Conservation (phyloP, 169 alveolate species). For the Miamiensis avidus region DNA sequence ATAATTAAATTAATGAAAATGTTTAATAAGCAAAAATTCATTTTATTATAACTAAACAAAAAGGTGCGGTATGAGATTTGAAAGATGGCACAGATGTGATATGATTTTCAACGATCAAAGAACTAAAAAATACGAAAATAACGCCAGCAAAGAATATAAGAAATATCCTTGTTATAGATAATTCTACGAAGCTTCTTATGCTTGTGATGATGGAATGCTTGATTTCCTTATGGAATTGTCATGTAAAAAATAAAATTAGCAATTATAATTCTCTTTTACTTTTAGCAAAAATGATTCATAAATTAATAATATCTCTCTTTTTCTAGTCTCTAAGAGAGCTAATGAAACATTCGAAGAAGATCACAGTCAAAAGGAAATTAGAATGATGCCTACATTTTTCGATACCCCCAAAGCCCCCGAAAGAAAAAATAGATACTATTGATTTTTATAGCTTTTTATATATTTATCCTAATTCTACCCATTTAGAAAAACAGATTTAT, state of each 20-base stretch:
- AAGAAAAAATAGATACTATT: slow-evolving; percentile 32
- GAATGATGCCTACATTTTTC: slow-evolving; percentile 39
- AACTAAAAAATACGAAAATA: slow-evolving; percentile 24
- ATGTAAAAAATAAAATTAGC: too few species aligned
- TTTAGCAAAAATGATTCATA: background rate
- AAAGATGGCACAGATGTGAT: slow-evolving; percentile 51
- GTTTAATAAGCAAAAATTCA: too few species aligned
- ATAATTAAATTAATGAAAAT: too few species aligned
- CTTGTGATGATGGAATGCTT: slow-evolving; percentile 53
- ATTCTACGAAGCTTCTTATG: slow-evolving; percentile 47
- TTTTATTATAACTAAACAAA: too few species aligned
- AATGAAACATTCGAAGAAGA: slow-evolving; percentile 38
- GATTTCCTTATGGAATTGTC: slow-evolving; percentile 55
- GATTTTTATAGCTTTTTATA: too few species aligned
- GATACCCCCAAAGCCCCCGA: slow-evolving; percentile 52
- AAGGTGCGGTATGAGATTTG: slow-evolving; percentile 45
- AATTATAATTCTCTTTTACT: too few species aligned
- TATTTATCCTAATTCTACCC: too few species aligned
- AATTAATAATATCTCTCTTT: too few species aligned
- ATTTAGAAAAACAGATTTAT: too few species aligned
- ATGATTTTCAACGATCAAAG: slow-evolving; percentile 31
- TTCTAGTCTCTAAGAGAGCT: slow-evolving; percentile 38
- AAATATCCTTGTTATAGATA: slow-evolving; percentile 44
- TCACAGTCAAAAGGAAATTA: slow-evolving; percentile 37
- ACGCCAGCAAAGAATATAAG: slow-evolving; percentile 23